Conservation (phyloP, 73 alveolate species). For the Tetrahymena borealis region DNA sequence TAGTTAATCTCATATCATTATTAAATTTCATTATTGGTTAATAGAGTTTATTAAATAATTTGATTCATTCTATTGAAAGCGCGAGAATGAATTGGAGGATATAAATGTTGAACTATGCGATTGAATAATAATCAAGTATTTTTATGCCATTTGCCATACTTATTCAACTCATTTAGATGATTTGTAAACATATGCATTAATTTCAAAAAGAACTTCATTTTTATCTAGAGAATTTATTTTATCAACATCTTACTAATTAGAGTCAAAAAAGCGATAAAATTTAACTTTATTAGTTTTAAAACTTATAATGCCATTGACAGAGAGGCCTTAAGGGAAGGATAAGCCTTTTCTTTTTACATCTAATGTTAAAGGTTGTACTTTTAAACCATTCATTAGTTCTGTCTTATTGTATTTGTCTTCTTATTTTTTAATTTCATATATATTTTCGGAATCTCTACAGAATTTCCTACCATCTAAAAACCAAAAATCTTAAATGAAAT, state of each 20-base stretch:
- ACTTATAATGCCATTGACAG: background rate
- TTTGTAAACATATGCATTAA: background rate
- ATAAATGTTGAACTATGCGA: too few relatives aligned
- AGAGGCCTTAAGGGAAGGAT: background rate
- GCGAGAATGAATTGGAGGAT: too few relatives aligned
- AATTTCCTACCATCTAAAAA: background rate
- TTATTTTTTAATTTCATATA: background rate
- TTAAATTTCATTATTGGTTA: too few relatives aligned
- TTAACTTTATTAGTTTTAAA: background rate
- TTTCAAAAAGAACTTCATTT: background rate
- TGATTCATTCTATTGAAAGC: too few relatives aligned
- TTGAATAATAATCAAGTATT: too few relatives aligned
- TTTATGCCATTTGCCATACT: too few relatives aligned
- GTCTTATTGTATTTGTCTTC: too few relatives aligned
- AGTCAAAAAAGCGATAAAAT: background rate
- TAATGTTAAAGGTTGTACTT: background rate
- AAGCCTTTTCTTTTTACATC: background rate
- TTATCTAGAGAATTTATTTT: background rate
- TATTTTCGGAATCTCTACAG: background rate
- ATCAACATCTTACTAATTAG: background rate
- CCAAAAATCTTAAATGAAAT: background rate
- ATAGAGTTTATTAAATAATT: too few relatives aligned
- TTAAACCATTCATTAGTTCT: too few relatives aligned
- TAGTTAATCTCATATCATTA: too few relatives aligned
- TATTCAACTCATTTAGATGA: background rate